Conservation (phyloP, 805 yeast genomes). For the Pichia californica region DNA sequence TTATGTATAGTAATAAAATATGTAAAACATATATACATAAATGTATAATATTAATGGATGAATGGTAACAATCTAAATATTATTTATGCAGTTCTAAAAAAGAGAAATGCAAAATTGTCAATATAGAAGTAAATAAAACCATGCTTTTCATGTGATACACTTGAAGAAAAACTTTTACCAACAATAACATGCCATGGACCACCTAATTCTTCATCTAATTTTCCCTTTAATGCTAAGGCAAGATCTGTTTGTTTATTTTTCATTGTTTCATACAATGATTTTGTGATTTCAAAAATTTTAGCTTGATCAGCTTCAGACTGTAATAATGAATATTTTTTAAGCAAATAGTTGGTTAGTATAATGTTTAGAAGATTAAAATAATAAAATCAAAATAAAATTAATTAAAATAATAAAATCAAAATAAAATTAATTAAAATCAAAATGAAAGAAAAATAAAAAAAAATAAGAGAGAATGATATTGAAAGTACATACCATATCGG, state of each 20-base stretch:
- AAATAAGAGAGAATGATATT: too few relatives aligned
- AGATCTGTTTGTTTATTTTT: constrained; percentile 48
- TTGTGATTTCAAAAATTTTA: constrained; percentile 36
- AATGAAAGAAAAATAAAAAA: too few relatives aligned
- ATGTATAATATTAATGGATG: too few relatives aligned
- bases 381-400: too few relatives aligned
- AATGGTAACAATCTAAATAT: not conserved
- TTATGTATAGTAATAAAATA: too few relatives aligned
- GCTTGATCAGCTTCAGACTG: constrained; percentile 45
- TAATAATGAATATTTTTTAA: not conserved
- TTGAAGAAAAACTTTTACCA: constrained; percentile 73
- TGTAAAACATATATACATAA: too few relatives aligned
- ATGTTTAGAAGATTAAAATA: too few relatives aligned
- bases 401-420: too few relatives aligned
- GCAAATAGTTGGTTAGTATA: not conserved
- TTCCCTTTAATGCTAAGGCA: constrained; percentile 59
- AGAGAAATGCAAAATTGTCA: constrained; percentile 59
- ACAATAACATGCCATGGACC: constrained; percentile 79
- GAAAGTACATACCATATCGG: constrained; percentile 7
- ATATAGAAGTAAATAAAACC: constrained; percentile 65
- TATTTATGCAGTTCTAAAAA: constrained; percentile 57
- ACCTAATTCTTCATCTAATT: constrained; percentile 56
- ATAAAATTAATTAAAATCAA: too few relatives aligned
- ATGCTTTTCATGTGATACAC: constrained; percentile 72
- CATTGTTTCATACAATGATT: constrained; percentile 37